Percentiles rank a stretch among this genome's conserved stretches.
phyloP scores from a whole-genome alignment of 768 basidiomycete species.

The Russula olivacea region DNA sequence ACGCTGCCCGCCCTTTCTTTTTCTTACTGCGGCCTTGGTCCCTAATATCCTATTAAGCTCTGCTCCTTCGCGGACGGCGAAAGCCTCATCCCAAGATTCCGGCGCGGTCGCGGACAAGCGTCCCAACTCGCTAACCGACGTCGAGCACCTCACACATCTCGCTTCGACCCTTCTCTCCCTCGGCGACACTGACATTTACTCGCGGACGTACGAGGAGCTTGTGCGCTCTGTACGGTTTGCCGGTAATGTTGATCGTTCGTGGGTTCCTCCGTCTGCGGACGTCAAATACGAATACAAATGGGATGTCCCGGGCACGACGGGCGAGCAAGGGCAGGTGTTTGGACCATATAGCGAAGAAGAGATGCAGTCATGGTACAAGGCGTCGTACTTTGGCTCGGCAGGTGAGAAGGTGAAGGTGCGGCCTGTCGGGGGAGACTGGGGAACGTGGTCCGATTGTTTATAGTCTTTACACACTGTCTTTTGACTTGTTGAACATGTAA shows the following conservation, averaged over 20 bases:
- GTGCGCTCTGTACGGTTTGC: conserved; percentile 69
- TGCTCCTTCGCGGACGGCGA: conserved; percentile 13
- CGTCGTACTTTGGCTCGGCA: conserved; percentile 68
- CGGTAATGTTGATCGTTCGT: conserved; percentile 58
- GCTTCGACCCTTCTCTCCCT: conserved; percentile 85
- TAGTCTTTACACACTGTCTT: background rate
- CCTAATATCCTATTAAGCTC: conserved; percentile 6
- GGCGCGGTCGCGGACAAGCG: background rate
- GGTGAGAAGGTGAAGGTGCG: conserved; percentile 80
- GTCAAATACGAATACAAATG: conserved; percentile 79
- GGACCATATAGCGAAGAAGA: conserved; percentile 81
- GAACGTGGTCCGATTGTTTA: conserved; percentile 57
- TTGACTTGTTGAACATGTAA: background rate
- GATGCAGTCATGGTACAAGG: conserved; percentile 73
- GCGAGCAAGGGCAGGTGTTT: conserved; percentile 48
- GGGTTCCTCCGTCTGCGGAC: conserved; percentile 74
- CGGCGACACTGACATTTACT: conserved; percentile 82
- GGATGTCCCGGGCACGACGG: conserved; percentile 48
- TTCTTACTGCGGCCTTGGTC: background rate
- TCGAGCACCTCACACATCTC: conserved; percentile 77
- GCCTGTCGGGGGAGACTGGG: conserved; percentile 63
- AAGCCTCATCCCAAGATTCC: conserved; percentile 1
- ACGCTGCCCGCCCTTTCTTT: too few relatives aligned
- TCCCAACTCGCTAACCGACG: conserved; percentile 42
- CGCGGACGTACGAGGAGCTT: conserved; percentile 78